Percentiles rank a stretch among this genome's conserved stretches.
Conservation (phyloP, 331 rosid genomes). For the Ulmus americana region DNA sequence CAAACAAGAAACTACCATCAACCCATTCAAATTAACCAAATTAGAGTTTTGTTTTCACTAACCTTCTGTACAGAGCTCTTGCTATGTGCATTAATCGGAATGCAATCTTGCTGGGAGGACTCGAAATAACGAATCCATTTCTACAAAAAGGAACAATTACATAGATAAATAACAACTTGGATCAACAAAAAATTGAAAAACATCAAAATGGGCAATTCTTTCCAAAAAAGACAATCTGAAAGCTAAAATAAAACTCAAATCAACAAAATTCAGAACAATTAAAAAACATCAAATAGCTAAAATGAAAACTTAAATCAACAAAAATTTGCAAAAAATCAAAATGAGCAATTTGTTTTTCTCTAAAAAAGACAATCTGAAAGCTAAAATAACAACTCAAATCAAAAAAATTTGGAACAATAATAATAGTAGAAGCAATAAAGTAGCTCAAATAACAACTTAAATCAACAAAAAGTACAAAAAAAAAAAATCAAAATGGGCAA, state of each 20-base stretch:
- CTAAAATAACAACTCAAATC: background rate
- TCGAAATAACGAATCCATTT: constrained; percentile 69
- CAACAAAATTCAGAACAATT: background rate
- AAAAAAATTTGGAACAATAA: background rate
- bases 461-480: too few species aligned
- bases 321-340: too few species aligned
- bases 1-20: background rate
- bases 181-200: background rate
- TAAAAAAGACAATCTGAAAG: too few species aligned
- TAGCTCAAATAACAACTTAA: too few species aligned
- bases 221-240: too few species aligned
- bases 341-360: too few species aligned
- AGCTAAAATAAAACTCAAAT: background rate
- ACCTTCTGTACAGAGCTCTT: constrained; percentile 69
- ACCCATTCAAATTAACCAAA: background rate
- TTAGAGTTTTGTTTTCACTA: background rate
- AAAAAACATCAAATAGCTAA: too few species aligned
- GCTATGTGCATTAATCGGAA: constrained; percentile 70
- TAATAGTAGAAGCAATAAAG: too few species aligned
- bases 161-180: too few species aligned
- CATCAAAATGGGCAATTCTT: background rate
- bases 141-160: constrained; percentile 24
- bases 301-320: too few species aligned
- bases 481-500: too few species aligned
- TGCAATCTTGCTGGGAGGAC: constrained; percentile 54